These are phyloP conservation scores for Vishniacozyma victoriae DNA, from an alignment of 768 basidiomycete genomes.

Conservation along the genomic window DNA sequence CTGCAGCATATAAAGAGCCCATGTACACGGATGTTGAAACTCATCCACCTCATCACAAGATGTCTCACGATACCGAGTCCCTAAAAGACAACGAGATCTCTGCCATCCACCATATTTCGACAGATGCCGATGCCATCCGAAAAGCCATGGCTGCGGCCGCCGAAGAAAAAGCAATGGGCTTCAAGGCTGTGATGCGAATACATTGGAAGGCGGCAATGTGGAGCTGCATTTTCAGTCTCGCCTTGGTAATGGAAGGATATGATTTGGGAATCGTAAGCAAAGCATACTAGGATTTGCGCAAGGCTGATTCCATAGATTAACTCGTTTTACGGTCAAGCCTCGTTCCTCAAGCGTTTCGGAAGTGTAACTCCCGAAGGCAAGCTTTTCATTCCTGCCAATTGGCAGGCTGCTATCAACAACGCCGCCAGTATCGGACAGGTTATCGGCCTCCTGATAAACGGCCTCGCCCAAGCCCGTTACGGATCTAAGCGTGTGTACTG, in stretches of 20 bases:
- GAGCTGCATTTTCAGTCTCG: constrained; percentile 15
- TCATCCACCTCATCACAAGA: constrained; percentile 3
- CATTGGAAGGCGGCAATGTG: constrained; percentile 28
- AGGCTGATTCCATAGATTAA: constrained; percentile 6
- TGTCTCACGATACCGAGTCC: constrained; percentile 8
- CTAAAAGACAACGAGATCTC: constrained; percentile 16
- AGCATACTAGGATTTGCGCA: neutral
- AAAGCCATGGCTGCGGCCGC: constrained; percentile 19
- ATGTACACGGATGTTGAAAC: too few species aligned
- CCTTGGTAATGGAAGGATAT: constrained; percentile 23
- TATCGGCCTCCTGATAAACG: constrained; percentile 23
- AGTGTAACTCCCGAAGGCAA: constrained; percentile 11
- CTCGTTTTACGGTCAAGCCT: constrained; percentile 21
- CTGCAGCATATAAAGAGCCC: too few species aligned
- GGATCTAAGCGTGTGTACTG: constrained; percentile 16
- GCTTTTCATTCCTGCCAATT: constrained; percentile 37
- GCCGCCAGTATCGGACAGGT: constrained; percentile 32
- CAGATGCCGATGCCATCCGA: constrained; percentile 17
- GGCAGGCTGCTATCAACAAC: constrained; percentile 42
- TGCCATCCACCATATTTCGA: too few species aligned
- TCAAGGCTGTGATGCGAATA: constrained; percentile 17
- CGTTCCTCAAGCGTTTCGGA: constrained; percentile 16
- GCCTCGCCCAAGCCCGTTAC: constrained; percentile 17
- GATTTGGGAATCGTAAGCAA: neutral
- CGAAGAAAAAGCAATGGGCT: constrained; percentile 15